Evolutionary conservation across 1,284 basidiomycete species (phyloP).

Genomic region (Anthracocystis setariae): DNA sequence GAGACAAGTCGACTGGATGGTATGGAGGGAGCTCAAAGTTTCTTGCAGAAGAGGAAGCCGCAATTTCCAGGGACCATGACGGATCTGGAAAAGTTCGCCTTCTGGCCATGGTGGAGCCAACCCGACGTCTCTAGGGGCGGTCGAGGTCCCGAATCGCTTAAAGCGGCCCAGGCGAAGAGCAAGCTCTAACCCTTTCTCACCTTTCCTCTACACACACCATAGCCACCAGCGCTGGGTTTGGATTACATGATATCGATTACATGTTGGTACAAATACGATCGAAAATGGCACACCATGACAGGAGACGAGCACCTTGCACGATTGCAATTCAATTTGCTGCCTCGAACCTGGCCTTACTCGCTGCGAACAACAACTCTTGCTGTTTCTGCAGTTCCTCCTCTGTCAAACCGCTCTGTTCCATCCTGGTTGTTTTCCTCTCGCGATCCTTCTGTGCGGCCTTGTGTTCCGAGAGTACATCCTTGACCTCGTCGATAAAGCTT

Average conservation of each 20-base stretch:
- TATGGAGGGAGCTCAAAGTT: conserved; percentile 50
- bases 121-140: conserved; percentile 28
- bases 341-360: conserved; percentile 75
- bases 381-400: conserved; percentile 87
- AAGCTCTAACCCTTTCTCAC: conserved; percentile 12
- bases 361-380: conserved; percentile 91
- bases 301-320: too few species aligned
- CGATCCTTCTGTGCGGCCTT: conserved; percentile 85
- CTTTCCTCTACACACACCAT: too few species aligned
- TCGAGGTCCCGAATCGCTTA: conserved; percentile 27
- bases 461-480: conserved; percentile 91
- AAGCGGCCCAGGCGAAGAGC: conserved; percentile 22
- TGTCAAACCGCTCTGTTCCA: conserved; percentile 88
- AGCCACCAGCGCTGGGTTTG: too few species aligned
- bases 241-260: too few species aligned
- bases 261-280: too few species aligned
- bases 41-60: conserved; percentile 51
- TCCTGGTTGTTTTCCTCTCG: conserved; percentile 76
- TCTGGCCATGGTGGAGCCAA: conserved; percentile 61
- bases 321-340: conserved; percentile 60
- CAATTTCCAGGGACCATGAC: conserved; percentile 42
- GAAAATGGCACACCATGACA: too few species aligned
- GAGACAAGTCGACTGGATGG: conserved; percentile 47
- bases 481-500: conserved; percentile 84
- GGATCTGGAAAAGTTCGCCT: conserved; percentile 47